Conservation (phyloP, 805 yeast genomes). For the Ogataea nakhonphanomensis region DNA sequence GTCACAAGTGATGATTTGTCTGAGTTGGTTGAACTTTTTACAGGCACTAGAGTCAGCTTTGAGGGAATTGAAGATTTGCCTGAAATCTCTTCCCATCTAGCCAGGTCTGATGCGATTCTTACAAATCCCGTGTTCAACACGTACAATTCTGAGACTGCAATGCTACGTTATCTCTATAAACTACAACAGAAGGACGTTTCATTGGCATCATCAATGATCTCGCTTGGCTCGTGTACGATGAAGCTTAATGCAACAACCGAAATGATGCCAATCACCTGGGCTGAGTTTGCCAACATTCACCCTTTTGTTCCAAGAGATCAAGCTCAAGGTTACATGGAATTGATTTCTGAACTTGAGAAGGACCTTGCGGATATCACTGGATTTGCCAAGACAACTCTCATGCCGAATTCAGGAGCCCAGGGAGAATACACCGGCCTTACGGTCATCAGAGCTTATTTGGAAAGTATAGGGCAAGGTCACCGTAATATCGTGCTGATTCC, state of each 20-base stretch:
- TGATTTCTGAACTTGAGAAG: conserved; percentile 70
- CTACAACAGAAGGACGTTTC: conserved; percentile 88
- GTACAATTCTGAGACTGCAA: conserved; percentile 91
- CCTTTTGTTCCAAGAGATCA: conserved; percentile 91
- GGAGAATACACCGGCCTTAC: conserved; percentile 96
- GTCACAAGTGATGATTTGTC: conserved; percentile 59
- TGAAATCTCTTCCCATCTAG: conserved; percentile 43
- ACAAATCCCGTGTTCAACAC: conserved; percentile 76
- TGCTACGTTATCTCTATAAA: conserved; percentile 84
- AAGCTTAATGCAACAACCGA: conserved; percentile 92
- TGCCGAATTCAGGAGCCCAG: conserved; percentile 98
- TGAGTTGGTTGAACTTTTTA: conserved; percentile 58
- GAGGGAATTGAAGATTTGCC: conserved; percentile 39
- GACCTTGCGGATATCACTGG: conserved; percentile 94
- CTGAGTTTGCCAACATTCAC: conserved; percentile 83
- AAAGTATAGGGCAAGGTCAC: conserved; percentile 62
- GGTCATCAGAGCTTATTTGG: conserved; percentile 75
- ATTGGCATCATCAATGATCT: conserved; percentile 94
- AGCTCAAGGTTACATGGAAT: conserved; percentile 79
- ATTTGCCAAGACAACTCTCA: conserved; percentile 81
- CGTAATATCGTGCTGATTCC: conserved; percentile 92
- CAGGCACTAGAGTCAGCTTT: conserved; percentile 32
- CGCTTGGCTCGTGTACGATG: conserved; percentile 98
- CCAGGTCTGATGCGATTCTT: conserved; percentile 59
- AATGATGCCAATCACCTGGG: conserved; percentile 93